Conservation (phyloP, 345 rosid genomes). For the Cochlearia excelsa region DNA sequence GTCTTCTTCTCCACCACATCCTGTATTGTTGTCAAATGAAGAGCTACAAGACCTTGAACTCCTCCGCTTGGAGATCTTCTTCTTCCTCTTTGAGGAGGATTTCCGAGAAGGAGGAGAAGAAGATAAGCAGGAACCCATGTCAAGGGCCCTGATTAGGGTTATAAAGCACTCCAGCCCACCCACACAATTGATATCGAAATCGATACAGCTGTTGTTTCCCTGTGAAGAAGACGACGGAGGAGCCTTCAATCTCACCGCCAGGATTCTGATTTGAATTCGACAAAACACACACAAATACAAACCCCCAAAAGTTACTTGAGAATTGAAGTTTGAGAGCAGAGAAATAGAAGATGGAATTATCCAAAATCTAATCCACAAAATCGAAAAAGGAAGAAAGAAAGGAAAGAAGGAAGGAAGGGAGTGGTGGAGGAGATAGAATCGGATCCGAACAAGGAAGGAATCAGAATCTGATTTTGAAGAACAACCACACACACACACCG, state of each 20-base stretch:
- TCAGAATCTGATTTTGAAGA: conserved; percentile 29
- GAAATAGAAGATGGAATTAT: conserved; percentile 2
- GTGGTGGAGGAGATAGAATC: conserved; percentile 26
- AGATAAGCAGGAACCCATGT: conserved; percentile 99
- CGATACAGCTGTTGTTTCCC: background rate
- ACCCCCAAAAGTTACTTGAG: background rate
- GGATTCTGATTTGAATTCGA: conserved; percentile 21
- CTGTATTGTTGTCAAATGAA: conserved; percentile 46
- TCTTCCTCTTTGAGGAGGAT: background rate
- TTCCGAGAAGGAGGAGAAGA: conserved; percentile 7
- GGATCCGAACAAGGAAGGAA: conserved; percentile 21
- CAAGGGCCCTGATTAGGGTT: conserved; percentile 91
- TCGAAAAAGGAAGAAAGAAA: conserved; percentile 1
- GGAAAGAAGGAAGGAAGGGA: conserved; percentile 19
- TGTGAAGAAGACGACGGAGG: too few species aligned
- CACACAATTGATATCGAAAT: conserved; percentile 46
- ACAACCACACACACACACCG: conserved; percentile 39
- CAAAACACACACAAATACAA: background rate
- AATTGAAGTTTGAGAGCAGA: conserved; percentile 3
- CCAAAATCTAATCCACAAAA: conserved; percentile 34
- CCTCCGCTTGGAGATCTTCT: conserved; percentile 54
- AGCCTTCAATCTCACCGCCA: conserved; percentile 26
- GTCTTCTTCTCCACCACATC: conserved; percentile 33
- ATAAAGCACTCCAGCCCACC: conserved; percentile 94
- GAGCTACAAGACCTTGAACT: conserved; percentile 47